Percentiles rank a stretch among this genome's conserved stretches.
These are phyloP conservation scores for Boletus tylopilopsis DNA, from an alignment of 768 basidiomycete species.

Conservation along the genomic window DNA sequence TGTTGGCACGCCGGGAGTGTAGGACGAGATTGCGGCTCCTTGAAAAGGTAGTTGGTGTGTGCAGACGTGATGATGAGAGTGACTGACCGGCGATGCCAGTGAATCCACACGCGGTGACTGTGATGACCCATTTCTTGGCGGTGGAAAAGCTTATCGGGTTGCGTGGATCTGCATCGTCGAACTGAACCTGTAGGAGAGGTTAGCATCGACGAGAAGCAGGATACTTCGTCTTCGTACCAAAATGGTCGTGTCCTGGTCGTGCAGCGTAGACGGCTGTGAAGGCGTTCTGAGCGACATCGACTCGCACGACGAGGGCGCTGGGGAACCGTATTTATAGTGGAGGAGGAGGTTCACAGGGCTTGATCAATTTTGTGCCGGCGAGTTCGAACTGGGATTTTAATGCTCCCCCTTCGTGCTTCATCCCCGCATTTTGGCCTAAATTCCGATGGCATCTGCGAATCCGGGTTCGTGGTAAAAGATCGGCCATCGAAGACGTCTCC, in stretches of 20 bases:
- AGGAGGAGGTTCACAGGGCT: not conserved
- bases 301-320: not conserved
- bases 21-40: slow-evolving; percentile 52
- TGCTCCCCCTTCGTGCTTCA: slow-evolving; percentile 1
- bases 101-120: slow-evolving; percentile 32
- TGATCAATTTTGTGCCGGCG: slow-evolving; percentile 12
- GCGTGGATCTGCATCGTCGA: slow-evolving; percentile 34
- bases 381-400: not conserved
- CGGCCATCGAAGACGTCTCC: slow-evolving; percentile 5
- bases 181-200: slow-evolving; percentile 35
- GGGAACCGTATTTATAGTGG: slow-evolving; percentile 12
- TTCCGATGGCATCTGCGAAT: slow-evolving; percentile 14
- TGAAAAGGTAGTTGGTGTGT: not conserved
- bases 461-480: slow-evolving; percentile 3
- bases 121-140: slow-evolving; percentile 41
- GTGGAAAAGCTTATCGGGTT: slow-evolving; percentile 39
- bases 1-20: slow-evolving; percentile 50
- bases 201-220: not conserved
- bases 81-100: slow-evolving; percentile 31
- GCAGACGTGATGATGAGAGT: not conserved
- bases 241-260: slow-evolving; percentile 9
- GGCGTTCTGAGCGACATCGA: slow-evolving; percentile 8
- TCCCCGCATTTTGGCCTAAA: not conserved
- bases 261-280: slow-evolving; percentile 17
- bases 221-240: no score